These are phyloP conservation scores for Neonectria magnoliae DNA, from an alignment of 2,329 filamentous ascomycete genomes.

Conservation along the genomic window DNA sequence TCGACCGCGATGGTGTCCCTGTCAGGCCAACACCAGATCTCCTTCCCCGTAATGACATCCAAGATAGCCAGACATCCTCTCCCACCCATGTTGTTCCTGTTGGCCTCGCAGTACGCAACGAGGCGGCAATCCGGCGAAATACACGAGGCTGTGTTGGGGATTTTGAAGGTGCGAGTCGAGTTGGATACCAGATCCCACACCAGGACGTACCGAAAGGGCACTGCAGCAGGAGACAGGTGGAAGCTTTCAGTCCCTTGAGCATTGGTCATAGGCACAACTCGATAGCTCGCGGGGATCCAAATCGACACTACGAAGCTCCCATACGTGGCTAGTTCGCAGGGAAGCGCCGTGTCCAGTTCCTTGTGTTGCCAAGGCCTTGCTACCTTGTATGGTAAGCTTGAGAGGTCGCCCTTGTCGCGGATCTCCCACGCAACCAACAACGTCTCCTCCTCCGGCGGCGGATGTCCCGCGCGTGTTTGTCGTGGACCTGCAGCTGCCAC, in stretches of 20 bases:
- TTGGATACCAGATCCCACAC: conserved; percentile 53
- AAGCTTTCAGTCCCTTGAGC: conserved; percentile 27
- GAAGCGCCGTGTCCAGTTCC: conserved; percentile 53
- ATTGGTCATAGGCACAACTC: conserved; percentile 44
- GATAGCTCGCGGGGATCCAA: conserved; percentile 53
- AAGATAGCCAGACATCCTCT: conserved; percentile 49
- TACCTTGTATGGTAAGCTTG: conserved; percentile 48
- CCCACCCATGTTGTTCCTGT: conserved; percentile 45
- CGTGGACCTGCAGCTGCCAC: conserved; percentile 52
- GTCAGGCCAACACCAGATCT: conserved; percentile 53
- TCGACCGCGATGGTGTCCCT: conserved; percentile 40
- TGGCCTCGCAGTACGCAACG: conserved; percentile 52
- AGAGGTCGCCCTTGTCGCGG: conserved; percentile 35
- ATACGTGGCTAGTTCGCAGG: conserved; percentile 49
- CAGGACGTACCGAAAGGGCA: conserved; percentile 49
- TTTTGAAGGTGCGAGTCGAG: conserved; percentile 51
- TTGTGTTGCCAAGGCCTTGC: conserved; percentile 50
- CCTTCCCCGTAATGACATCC: conserved; percentile 49
- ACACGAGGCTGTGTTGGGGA: conserved; percentile 51
- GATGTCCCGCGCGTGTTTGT: conserved; percentile 49
- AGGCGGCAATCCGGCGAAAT: conserved; percentile 54
- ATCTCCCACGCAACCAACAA: conserved; percentile 54
- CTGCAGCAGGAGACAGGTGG: conserved; percentile 47
- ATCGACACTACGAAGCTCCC: conserved; percentile 52
- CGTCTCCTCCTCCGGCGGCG: conserved; percentile 51